Evolutionary conservation across 2,329 filamentous ascomycete species (phyloP), one percentile per base, ranked within the genome.

Genomic region (Mycosphaerella sp.): DNA sequence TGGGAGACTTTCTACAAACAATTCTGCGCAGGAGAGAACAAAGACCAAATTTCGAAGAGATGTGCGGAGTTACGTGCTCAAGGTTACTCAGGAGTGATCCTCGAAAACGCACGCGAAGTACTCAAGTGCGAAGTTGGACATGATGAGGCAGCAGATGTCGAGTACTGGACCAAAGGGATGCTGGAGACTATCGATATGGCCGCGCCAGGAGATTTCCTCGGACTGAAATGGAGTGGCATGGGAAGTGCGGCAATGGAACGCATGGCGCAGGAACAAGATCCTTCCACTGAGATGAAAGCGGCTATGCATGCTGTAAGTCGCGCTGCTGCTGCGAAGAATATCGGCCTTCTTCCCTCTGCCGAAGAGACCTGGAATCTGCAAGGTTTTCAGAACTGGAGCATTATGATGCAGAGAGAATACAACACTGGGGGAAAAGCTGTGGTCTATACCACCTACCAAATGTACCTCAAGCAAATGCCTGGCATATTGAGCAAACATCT

Each of bases 1-100:
- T 89, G 89, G 67, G 80, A 83, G 65, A 94, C 88, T 0, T 89
- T 95, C 62, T 95, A 95, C 67, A 82, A 83, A 18, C 90, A 96
- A 63, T 96, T 95, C 70, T 96, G 90, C 68, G 88, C 87, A 0
- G 90, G 90, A 25, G 86, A 89, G 70, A 85, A 80, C 43, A 75
- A 78, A 0, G 62, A 67, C 1, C 87, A 95, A 68, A 85, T 94
- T 1, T 73, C 75, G 37, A 70, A 67, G 27, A 89, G 85, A 0
- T 79, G 89, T 27, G 65, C 75, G 1, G 73, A 76, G 1, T 75
- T 95, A 8, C 87, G 88, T 68, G 68, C 74, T 28, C 81, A 91
- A 40, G 90, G 90, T 1, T 95, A 88, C 65, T 80, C 79, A 18
- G 90, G 89, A 10, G 86, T 95, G 5, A 89, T 95, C 49, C 75